phyloP scores from a whole-genome alignment of 208 protist species.

The Spongospora subterranea region DNA sequence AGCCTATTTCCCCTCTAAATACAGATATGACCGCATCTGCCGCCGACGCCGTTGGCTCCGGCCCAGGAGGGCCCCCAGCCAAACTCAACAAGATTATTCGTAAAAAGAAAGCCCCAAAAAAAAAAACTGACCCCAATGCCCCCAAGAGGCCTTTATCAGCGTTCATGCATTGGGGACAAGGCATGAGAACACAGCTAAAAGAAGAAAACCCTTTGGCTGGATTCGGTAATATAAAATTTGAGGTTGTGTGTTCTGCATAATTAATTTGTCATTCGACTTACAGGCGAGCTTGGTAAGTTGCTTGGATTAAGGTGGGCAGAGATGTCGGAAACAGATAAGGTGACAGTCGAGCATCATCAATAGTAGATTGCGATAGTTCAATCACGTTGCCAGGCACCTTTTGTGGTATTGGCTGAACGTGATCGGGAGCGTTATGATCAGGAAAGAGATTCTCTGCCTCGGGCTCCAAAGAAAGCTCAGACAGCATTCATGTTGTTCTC shows the following conservation, averaged over 20 bases:
- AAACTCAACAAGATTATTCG: background rate
- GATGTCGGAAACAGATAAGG: background rate
- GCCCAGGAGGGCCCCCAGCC: too few relatives aligned
- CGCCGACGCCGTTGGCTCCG: too few relatives aligned
- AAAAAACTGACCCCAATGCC: background rate
- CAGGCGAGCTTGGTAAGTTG: background rate
- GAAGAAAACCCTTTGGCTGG: background rate
- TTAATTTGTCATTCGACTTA: background rate
- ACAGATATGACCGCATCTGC: too few relatives aligned
- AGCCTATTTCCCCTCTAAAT: too few relatives aligned
- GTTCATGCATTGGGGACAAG: slow-evolving; percentile 22
- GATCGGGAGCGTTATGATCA: slow-evolving; percentile 29
- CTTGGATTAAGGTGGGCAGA: background rate
- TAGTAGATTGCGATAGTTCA: too few relatives aligned
- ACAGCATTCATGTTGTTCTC: slow-evolving; percentile 42
- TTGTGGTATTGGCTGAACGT: background rate
- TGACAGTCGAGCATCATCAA: too few relatives aligned
- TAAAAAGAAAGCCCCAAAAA: background rate
- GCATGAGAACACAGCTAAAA: background rate
- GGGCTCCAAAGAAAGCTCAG: background rate
- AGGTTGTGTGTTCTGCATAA: background rate
- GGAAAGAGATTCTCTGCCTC: background rate
- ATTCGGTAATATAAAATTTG: background rate
- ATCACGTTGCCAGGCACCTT: too few relatives aligned
- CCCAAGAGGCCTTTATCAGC: slow-evolving; percentile 19